Base-by-base conservation (phyloP, 2,329 filamentous ascomycete species). In the Penicillium sp. region DNA sequence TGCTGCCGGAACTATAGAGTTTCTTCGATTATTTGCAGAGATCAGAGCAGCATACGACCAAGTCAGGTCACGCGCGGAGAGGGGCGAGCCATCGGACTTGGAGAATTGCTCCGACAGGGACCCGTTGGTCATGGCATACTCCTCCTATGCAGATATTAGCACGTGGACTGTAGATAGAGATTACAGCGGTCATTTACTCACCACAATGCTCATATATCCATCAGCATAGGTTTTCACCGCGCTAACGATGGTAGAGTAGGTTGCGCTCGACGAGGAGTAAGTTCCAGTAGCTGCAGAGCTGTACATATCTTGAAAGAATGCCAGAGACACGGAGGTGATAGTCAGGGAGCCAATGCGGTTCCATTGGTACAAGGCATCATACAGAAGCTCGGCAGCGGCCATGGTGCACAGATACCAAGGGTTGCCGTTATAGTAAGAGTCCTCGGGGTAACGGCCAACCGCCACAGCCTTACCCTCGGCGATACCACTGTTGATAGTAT, bases 391-490 rank as follows among this genome's bases (percentile, higher is more conserved):
- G 3, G 91, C 92, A 0, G 90, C 90, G 1, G 90, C 90, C 33
- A 92, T 81, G 0, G 89, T 94, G 68, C 84, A 84, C 13, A 94
- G 82, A 69, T 92, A 84, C 91, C 91, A 95, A 1, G 91, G 91
- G 74, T 95, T 93, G 1, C 90, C 91, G 62, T 86, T 86, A 75
- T 88, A 89, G 76, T 94, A 95, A 4, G 81, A 76, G 68, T 96
- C 91, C 73, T 91, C 89, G 0, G 86, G 76, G 71, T 92, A 91
- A 57, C 89, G 82, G 46, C 89, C 88, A 11, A 82, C 75, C 2
- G 81, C 78, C 30, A 82, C 77, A 16, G 72, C 73, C 11, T 59
- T 52, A 3, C 71, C 73, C 7, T 63, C 59, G 4, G 62, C 55
- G 11, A 72, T 70, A 6, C 70, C 73, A 4, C 65, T 62, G 52